These are phyloP conservation scores for Grigorovia transvaalensis DNA, from an alignment of 805 yeast species.

Conservation along the genomic window DNA sequence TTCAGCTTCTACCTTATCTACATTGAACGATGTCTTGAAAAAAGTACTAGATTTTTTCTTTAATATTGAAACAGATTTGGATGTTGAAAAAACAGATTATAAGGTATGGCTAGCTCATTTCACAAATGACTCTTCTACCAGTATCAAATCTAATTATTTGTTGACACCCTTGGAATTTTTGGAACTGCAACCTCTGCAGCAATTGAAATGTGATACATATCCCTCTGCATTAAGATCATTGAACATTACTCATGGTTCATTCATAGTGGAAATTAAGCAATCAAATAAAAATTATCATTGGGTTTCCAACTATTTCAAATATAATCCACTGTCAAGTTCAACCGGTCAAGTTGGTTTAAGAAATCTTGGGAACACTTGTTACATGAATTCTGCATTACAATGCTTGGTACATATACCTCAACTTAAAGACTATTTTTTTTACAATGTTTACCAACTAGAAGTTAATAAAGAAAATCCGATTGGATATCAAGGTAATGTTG, in stretches of 20 bases:
- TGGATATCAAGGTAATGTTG: slow-evolving; percentile 77
- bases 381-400: slow-evolving; percentile 91
- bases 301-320: slow-evolving; percentile 29
- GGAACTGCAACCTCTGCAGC: slow-evolving; percentile 13
- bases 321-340: slow-evolving; percentile 25
- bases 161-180: slow-evolving; percentile 25
- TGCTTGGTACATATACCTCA: slow-evolving; percentile 83
- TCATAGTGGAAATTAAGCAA: slow-evolving; percentile 29
- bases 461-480: slow-evolving; percentile 71
- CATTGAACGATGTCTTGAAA: slow-evolving; percentile 20
- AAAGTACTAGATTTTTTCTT: slow-evolving; percentile 14
- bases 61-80: slow-evolving; percentile 13
- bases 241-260: slow-evolving; percentile 16
- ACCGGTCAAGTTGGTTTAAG: slow-evolving; percentile 50
- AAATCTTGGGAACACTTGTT: slow-evolving; percentile 84
- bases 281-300: slow-evolving; percentile 24
- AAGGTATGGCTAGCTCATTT: slow-evolving; percentile 17
- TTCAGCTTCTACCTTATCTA: slow-evolving; percentile 28
- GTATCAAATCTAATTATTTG: slow-evolving; percentile 8
- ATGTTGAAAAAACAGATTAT: slow-evolving; percentile 7
- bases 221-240: slow-evolving; percentile 15
- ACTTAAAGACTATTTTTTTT: slow-evolving; percentile 61
- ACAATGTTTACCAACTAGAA: slow-evolving; percentile 50
- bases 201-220: slow-evolving; percentile 17
- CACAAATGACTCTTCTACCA: slow-evolving; percentile 9